phyloP scores from a whole-genome alignment of 1,139 yeast genomes.

The Hyphopichia fennica region DNA sequence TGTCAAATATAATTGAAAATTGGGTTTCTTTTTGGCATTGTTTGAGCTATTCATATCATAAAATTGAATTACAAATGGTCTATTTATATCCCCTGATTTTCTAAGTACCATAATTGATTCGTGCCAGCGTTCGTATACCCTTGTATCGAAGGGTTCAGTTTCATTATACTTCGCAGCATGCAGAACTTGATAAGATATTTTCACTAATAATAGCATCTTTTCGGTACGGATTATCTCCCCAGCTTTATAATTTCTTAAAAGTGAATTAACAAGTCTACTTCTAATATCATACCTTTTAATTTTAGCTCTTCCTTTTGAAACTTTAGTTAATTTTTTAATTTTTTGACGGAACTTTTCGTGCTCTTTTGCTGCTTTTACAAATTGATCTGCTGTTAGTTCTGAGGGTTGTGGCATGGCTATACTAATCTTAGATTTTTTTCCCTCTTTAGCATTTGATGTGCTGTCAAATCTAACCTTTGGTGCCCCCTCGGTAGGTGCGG shows the following conservation, averaged over 20 bases:
- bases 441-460: slow-evolving; percentile 10
- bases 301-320: slow-evolving; percentile 23
- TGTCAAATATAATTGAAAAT: slow-evolving; percentile 20
- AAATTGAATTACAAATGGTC: slow-evolving; percentile 62
- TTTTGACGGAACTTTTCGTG: slow-evolving; percentile 20
- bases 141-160: slow-evolving; percentile 50
- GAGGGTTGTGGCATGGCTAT: slow-evolving; percentile 14
- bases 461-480: not conserved
- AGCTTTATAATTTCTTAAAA: slow-evolving; percentile 29
- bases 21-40: slow-evolving; percentile 23
- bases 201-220: slow-evolving; percentile 64
- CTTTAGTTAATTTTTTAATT: slow-evolving; percentile 22
- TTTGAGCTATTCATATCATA: slow-evolving; percentile 47
- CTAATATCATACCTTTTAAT: slow-evolving; percentile 18
- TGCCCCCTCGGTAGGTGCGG: no score
- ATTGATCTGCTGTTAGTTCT: slow-evolving; percentile 6
- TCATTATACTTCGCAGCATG: slow-evolving; percentile 28
- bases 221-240: slow-evolving; percentile 71
- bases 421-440: slow-evolving; percentile 9
- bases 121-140: slow-evolving; percentile 71
- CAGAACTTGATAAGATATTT: slow-evolving; percentile 20
- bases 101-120: slow-evolving; percentile 71
- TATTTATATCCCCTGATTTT: slow-evolving; percentile 46
- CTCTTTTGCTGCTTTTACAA: slow-evolving; percentile 17
- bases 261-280: slow-evolving; percentile 17